Evolutionary conservation across 305 asterid genomes (phyloP), one percentile per base, ranked within the genome.

Genomic region (Fraxinus dipetala): DNA sequence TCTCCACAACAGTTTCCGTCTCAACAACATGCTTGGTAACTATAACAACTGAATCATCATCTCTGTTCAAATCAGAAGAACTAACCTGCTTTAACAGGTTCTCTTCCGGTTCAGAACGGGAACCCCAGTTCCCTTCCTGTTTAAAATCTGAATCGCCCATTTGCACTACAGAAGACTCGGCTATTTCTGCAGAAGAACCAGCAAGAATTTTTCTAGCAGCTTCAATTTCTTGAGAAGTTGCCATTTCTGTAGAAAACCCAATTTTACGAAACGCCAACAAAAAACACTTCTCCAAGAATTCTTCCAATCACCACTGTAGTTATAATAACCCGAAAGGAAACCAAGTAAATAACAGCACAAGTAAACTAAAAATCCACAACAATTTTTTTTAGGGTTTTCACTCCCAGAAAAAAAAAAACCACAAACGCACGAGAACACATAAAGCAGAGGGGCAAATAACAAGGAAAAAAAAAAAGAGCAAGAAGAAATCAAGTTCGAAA

Each of bases 161-260:
- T 18, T 11, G 35, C 51, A 43, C 75, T 11, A n/a, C 72, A 70
- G 86, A 73, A 30, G 73, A 11, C 16, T 24, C n/a, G 2, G 18
- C 45, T 6, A 70, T 31, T 30, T 74, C 78, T 36, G 36, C 74
- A 67, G 74, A 28, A 28, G 74, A 11, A 67, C 80, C 78, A 24
- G 79, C 82, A 38, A 76, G 61, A 72, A 61, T 38, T 35, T 70
- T 20, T 13, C 79, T 40, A 30, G 75, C 84, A 20, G 78, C 83
- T 61, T 77, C 69, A 75, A 75, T 69, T 69, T 76, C 83, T 20
- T 45, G 85, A 48, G 38, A 28, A 40, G 77, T 59, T 4, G 82
- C 88, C 89, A 87, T 87, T 54, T 75, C 22, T 59, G 77, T 38
- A 48, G 14, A 35, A 76, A 81, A 78, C 43, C 45, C 40, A 16